Evolutionary conservation across 2,329 filamentous ascomycete species (phyloP).

Genomic region (Nothophoma quercina): DNA sequence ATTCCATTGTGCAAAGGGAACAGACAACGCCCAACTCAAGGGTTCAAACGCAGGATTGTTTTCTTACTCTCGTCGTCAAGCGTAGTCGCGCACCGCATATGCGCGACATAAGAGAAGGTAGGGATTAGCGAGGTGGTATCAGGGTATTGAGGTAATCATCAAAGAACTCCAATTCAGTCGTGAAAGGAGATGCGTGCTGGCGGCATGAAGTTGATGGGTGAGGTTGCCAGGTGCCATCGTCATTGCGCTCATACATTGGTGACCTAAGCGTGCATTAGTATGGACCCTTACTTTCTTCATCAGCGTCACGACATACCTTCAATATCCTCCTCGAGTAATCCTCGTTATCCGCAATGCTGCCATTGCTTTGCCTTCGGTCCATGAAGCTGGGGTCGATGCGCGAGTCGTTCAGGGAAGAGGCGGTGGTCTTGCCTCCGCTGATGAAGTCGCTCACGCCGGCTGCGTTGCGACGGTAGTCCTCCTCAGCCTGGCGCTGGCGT

Average conservation of each 20-base stretch:
- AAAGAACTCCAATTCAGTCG: conserved; percentile 18
- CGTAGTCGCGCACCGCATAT: conserved; percentile 33
- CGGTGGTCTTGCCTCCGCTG: conserved; percentile 68
- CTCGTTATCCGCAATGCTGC: conserved; percentile 95
- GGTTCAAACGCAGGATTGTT: conserved; percentile 28
- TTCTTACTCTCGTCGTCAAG: conserved; percentile 41
- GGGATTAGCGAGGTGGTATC: conserved; percentile 27
- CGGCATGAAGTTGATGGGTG: conserved; percentile 13
- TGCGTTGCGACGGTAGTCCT: conserved; percentile 83
- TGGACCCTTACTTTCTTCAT: neutral
- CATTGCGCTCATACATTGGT: conserved; percentile 45
- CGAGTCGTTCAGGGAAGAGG: conserved; percentile 77
- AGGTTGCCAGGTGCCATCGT: conserved; percentile 14
- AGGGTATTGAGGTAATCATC: conserved; percentile 24
- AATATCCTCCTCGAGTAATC: conserved; percentile 96
- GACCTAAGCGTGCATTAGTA: conserved; percentile 37
- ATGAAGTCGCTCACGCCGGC: conserved; percentile 79
- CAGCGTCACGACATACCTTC: conserved; percentile 66
- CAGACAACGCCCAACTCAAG: conserved; percentile 17
- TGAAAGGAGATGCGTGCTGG: conserved; percentile 21
- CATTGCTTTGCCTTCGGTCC: conserved; percentile 86
- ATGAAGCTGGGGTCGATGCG: conserved; percentile 85
- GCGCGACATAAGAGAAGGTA: conserved; percentile 27
- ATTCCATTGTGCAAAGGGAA: conserved; percentile 13
- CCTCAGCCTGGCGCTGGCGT: conserved; percentile 78